A percentile compares a stretch with the other conserved stretches of the same genome.
phyloP scores from a whole-genome alignment of 2,329 filamentous ascomycete genomes.

The Colletotrichum tabaci region DNA sequence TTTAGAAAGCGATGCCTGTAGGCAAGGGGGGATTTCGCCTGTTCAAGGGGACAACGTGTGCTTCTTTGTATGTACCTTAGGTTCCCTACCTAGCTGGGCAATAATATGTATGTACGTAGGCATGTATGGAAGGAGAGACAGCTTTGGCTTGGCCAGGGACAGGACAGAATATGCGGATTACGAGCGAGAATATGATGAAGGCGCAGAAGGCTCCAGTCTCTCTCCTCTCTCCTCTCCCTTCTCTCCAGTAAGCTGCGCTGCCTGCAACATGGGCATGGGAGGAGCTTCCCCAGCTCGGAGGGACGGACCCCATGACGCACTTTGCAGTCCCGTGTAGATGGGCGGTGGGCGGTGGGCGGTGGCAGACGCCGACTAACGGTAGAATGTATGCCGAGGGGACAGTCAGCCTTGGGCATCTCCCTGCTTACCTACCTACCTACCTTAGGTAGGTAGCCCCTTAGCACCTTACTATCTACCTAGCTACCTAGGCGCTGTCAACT shows the following conservation, averaged over 20 bases:
- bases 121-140: background rate
- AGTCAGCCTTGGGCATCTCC: background rate
- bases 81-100: background rate
- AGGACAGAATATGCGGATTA: constrained; percentile 3
- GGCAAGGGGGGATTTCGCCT: background rate
- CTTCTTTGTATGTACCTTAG: constrained; percentile 2
- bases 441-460: background rate
- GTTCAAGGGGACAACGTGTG: constrained; percentile 17
- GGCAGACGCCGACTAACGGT: background rate
- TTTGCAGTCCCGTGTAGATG: constrained; percentile 33
- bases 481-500: background rate
- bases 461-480: background rate
- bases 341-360: constrained; percentile 15
- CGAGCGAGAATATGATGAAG: constrained; percentile 11
- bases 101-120: background rate
- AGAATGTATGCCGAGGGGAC: constrained; percentile 8
- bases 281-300: constrained; percentile 11
- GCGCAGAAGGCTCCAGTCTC: constrained; percentile 25
- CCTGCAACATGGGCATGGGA: constrained; percentile 3
- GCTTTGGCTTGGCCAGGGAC: background rate
- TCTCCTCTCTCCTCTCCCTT: constrained; percentile 5
- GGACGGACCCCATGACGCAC: constrained; percentile 36
- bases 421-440: background rate
- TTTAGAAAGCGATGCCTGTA: background rate
- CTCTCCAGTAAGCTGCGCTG: constrained; percentile 28